Conservation (phyloP, 306 rosid species). For the Castanea mollissima region DNA sequence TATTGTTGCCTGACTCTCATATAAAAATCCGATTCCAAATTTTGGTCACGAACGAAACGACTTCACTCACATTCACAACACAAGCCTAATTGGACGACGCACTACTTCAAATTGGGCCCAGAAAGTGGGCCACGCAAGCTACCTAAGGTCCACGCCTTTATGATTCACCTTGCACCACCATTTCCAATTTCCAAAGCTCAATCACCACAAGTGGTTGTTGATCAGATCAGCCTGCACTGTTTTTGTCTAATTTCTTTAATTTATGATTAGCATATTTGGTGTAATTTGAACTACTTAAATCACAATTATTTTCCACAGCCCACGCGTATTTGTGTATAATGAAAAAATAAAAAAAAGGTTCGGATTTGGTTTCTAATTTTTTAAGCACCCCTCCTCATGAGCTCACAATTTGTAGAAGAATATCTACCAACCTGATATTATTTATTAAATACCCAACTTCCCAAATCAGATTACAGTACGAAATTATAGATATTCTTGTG, state of each 20-base stretch:
- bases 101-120: conserved; percentile 29
- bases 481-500: conserved; percentile 10
- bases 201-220: conserved; percentile 10
- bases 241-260: no score
- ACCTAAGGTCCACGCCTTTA: conserved; percentile 32
- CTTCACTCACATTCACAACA: background rate
- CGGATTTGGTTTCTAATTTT: background rate
- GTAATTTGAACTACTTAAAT: no score
- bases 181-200: conserved; percentile 31
- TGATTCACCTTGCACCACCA: conserved; percentile 27
- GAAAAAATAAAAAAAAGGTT: no score
- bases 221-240: no score
- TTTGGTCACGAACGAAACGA: background rate
- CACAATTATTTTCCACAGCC: no score
- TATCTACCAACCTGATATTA: background rate
- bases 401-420: background rate
- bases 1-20: background rate
- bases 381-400: background rate
- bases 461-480: conserved; percentile 2
- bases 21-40: background rate
- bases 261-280: no score
- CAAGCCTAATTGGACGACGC: conserved; percentile 24
- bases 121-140: conserved; percentile 29
- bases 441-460: background rate
- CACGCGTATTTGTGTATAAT: no score